Evolutionary conservation across 768 basidiomycete species (phyloP), one percentile per base, ranked within the genome.

Genomic region (Russula dissimulans): DNA sequence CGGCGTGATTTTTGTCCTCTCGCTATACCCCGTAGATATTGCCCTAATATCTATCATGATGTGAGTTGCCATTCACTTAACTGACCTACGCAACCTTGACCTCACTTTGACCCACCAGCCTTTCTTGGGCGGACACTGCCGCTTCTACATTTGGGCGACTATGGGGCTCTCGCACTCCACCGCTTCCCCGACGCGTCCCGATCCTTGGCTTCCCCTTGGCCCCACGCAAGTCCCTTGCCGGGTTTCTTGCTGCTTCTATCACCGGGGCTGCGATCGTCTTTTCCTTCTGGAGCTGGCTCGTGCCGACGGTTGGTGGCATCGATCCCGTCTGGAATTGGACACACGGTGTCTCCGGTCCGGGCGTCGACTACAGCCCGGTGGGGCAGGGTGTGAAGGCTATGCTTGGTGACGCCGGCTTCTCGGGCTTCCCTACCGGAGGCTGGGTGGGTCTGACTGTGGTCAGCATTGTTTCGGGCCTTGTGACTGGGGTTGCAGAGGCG

Each of bases 121-220:
- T 97, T 50, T 93, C 92, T 36, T 97, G 94, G 94, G 93, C 91
- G 0, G 94, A 97, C 71, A 95, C 94, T 1, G 85, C 92, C 17
- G 94, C 94, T 5, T 95, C 94, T 10, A 95, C 91, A 12, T 76
- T 95, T 64, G 94, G 94, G 46, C 84, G 94, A n/a, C 75, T 91
- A 38, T 91, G 82, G 70, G 91, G 91, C 43, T 74, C 76, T n/a
- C 73, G 75, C 48, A 91, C 91, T 0, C 80, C 82, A 0, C 79
- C 74, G 5, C 80, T 88, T 4, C 86, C 86, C 2, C 70, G 74
- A 48, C 74, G 69, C 72, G 59, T 78, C 61, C 72, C 72, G 59
- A 69, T 75, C 74, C 70, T 78, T 65, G 73, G 76, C 3, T 75
- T 93, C 44, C 89, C 84, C 0, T 78, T 95, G 52, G 89, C 91